These are phyloP conservation scores for cucumber (Cucumis sativus) DNA, from an alignment of 306 rosid species.

Conservation along the genomic window DNA sequence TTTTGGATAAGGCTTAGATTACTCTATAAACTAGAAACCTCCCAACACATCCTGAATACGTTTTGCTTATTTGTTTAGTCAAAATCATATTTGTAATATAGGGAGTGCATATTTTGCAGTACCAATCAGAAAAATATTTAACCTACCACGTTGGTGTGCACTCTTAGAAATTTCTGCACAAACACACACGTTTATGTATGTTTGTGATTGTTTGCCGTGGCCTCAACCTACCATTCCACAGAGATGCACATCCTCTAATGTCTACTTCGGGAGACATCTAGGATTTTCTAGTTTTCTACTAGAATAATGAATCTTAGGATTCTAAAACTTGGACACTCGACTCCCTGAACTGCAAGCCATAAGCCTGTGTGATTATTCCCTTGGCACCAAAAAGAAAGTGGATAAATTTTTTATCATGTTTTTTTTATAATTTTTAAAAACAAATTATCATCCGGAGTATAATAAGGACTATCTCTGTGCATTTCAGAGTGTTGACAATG, in stretches of 20 bases:
- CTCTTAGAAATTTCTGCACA: background rate
- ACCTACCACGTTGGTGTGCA: background rate
- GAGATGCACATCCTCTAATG: background rate
- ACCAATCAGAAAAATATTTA: background rate
- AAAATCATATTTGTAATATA: background rate
- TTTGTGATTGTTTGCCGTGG: background rate
- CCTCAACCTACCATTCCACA: background rate
- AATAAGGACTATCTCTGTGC: constrained; percentile 6
- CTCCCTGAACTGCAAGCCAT: background rate
- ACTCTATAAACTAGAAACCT: background rate
- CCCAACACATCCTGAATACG: background rate
- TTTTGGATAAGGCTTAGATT: background rate
- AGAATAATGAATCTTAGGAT: background rate
- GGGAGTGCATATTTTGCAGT: background rate
- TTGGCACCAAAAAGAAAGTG: background rate
- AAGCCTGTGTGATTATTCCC: background rate
- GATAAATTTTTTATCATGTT: background rate
- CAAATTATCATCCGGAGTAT: background rate
- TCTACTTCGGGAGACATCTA: background rate
- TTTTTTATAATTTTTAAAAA: background rate
- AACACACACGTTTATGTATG: background rate
- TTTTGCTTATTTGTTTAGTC: background rate
- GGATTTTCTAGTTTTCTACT: background rate
- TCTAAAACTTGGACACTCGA: background rate
- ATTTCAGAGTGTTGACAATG: constrained; percentile 86